Evolutionary conservation across 805 yeast genomes (phyloP).

Genomic region (Ogataea paraovalis): DNA sequence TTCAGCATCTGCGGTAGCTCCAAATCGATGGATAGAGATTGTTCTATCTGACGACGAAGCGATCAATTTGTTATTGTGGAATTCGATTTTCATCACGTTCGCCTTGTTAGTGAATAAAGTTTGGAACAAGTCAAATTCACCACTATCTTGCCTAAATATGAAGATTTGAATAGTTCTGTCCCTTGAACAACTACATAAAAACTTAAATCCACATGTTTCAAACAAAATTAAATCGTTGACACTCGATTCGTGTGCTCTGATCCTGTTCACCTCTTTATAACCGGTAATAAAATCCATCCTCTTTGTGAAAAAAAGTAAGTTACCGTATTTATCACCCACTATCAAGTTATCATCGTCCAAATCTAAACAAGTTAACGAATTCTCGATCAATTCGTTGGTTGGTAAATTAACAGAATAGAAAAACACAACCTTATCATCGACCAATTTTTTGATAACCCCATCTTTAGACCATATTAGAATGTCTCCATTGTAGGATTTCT

Average conservation of each 20-base stretch:
- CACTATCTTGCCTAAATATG: not conserved
- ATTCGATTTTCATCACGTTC: conserved; percentile 39
- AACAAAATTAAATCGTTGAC: conserved; percentile 43
- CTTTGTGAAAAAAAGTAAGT: conserved; percentile 30
- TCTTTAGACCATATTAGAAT: conserved; percentile 39
- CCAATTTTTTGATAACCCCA: conserved; percentile 36
- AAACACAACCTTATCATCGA: conserved; percentile 6
- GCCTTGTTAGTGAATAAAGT: conserved; percentile 60
- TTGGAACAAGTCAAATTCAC: conserved; percentile 46
- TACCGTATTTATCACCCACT: conserved; percentile 50
- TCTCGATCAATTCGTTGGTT: conserved; percentile 34
- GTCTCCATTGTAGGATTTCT: conserved; percentile 29
- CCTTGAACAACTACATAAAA: conserved; percentile 48
- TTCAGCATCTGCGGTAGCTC: conserved; percentile 16
- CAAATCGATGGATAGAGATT: conserved; percentile 46
- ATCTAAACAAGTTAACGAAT: conserved; percentile 41
- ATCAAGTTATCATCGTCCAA: conserved; percentile 26
- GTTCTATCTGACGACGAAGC: conserved; percentile 64
- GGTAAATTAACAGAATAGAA: conserved; percentile 18
- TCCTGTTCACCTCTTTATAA: conserved; percentile 20
- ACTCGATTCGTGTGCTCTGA: conserved; percentile 49
- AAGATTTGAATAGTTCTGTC: conserved; percentile 64
- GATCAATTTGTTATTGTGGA: conserved; percentile 33
- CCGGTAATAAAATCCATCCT: conserved; percentile 14
- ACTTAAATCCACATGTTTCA: conserved; percentile 23